These are phyloP conservation scores for Thermochaetoides dissita DNA, from an alignment of 2,329 filamentous ascomycete species.

Conservation along the genomic window DNA sequence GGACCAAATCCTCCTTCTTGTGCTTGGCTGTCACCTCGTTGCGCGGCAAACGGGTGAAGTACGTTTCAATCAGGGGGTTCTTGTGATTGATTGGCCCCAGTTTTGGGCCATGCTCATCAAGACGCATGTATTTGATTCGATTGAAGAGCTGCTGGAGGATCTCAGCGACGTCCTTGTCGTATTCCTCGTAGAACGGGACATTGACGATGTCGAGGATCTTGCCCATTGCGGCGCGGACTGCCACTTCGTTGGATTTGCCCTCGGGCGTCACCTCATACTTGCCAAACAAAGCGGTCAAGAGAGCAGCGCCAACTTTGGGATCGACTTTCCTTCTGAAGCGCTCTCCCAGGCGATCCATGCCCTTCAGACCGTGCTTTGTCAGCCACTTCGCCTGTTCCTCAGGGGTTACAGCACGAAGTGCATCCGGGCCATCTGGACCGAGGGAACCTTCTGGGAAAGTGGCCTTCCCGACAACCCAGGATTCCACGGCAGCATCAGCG, in stretches of 20 bases:
- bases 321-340: conserved; percentile 62
- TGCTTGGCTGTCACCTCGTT: conserved; percentile 70
- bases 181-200: conserved; percentile 79
- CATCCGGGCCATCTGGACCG: conserved; percentile 27
- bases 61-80: conserved; percentile 78
- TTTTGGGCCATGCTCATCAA: conserved; percentile 87
- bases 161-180: conserved; percentile 66
- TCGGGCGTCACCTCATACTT: conserved; percentile 42
- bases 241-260: conserved; percentile 33
- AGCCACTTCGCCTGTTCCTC: conserved; percentile 48
- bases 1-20: conserved; percentile 58
- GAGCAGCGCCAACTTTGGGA: conserved; percentile 52
- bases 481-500: conserved; percentile 51
- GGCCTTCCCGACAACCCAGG: conserved; percentile 53
- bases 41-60: conserved; percentile 77
- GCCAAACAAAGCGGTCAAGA: conserved; percentile 56
- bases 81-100: conserved; percentile 62
- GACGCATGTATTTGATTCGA: conserved; percentile 81
- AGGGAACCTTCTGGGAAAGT: conserved; percentile 35
- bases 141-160: conserved; percentile 89
- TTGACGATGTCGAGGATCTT: conserved; percentile 72
- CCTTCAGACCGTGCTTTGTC: conserved; percentile 53
- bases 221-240: conserved; percentile 40
- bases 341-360: conserved; percentile 62
- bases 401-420: conserved; percentile 31